These are phyloP conservation scores for Botryotinia calthae DNA, from an alignment of 2,329 filamentous ascomycete genomes.

Conservation along the genomic window DNA sequence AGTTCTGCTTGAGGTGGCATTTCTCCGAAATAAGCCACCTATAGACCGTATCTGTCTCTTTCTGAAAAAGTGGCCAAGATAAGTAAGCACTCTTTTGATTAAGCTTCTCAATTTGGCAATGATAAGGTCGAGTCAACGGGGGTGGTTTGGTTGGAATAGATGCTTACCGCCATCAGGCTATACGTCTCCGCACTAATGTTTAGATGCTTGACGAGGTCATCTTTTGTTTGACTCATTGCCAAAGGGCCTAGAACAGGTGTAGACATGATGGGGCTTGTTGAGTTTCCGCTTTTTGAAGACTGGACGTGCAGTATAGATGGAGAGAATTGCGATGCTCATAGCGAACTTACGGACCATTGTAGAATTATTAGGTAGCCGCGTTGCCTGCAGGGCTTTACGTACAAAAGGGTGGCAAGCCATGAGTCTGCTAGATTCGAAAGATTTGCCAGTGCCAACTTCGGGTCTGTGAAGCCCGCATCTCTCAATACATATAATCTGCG, in stretches of 20 bases:
- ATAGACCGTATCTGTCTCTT: constrained; percentile 37
- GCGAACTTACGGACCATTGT: constrained; percentile 1
- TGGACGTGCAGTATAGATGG: constrained; percentile 13
- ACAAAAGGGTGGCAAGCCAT: constrained; percentile 2
- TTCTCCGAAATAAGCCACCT: constrained; percentile 35
- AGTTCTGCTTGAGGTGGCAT: constrained; percentile 36
- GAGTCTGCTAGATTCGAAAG: background rate
- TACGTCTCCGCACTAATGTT: constrained; percentile 34
- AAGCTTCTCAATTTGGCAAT: background rate
- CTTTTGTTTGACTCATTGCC: constrained; percentile 38
- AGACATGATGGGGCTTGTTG: constrained; percentile 14
- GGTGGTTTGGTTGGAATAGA: constrained; percentile 3
- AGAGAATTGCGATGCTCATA: constrained; percentile 6
- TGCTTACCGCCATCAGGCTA: constrained; percentile 37
- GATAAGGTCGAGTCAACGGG: background rate
- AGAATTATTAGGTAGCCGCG: constrained; percentile 12
- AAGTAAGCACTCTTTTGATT: constrained; percentile 29
- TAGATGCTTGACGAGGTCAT: constrained; percentile 35
- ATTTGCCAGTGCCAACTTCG: constrained; percentile 1
- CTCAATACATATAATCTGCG: constrained; percentile 4
- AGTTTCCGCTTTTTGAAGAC: constrained; percentile 7
- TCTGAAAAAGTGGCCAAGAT: constrained; percentile 29
- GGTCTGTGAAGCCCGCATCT: background rate
- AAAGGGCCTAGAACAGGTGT: constrained; percentile 25
- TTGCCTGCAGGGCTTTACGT: background rate